Conservation (phyloP, 805 yeast genomes). For the Starmerella riodocensis region DNA sequence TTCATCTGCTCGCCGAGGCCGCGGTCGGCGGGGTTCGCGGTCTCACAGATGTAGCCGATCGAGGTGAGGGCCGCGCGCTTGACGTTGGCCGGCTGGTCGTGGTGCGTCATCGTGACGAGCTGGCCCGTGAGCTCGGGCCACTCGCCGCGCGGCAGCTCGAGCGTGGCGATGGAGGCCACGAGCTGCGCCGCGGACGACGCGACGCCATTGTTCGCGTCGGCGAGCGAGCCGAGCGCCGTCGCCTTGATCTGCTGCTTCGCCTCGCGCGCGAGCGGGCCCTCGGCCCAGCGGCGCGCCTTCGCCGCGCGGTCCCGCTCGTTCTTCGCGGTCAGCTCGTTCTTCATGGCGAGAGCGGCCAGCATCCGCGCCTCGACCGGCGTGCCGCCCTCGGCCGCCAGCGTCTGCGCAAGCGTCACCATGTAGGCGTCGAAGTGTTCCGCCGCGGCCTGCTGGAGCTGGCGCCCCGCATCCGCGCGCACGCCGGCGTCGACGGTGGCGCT, state of each 20-base stretch:
- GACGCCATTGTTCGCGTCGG: slow-evolving; percentile 58
- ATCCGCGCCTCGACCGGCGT: slow-evolving; percentile 64
- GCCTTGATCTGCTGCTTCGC: slow-evolving; percentile 54
- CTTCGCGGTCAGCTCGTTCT: slow-evolving; percentile 78
- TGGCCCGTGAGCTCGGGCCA: slow-evolving; percentile 81
- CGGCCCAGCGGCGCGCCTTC: slow-evolving; percentile 59
- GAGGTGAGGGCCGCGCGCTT: slow-evolving; percentile 80
- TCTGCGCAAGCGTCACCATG: slow-evolving; percentile 54
- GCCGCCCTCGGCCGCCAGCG: slow-evolving; percentile 48
- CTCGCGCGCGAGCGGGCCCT: slow-evolving; percentile 29
- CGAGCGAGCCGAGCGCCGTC: slow-evolving; percentile 44
- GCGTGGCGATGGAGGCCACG: slow-evolving; percentile 93
- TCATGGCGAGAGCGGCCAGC: slow-evolving; percentile 77
- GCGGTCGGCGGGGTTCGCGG: slow-evolving; percentile 70
- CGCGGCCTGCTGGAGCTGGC: slow-evolving; percentile 55
- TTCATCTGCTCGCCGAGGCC: slow-evolving; percentile 73
- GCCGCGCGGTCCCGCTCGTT: slow-evolving; percentile 45
- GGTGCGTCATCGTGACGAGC: slow-evolving; percentile 74
- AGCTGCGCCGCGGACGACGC: slow-evolving; percentile 84
- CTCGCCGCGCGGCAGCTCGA: slow-evolving; percentile 73
- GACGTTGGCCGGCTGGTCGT: slow-evolving; percentile 61
- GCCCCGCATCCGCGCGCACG: slow-evolving; percentile 15
- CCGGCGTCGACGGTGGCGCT: slow-evolving; percentile 17
- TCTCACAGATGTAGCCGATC: slow-evolving; percentile 92
- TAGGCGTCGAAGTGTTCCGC: slow-evolving; percentile 62